These are phyloP conservation scores for Candida frijolesensis DNA, from an alignment of 1,139 yeast species.

Conservation along the genomic window DNA sequence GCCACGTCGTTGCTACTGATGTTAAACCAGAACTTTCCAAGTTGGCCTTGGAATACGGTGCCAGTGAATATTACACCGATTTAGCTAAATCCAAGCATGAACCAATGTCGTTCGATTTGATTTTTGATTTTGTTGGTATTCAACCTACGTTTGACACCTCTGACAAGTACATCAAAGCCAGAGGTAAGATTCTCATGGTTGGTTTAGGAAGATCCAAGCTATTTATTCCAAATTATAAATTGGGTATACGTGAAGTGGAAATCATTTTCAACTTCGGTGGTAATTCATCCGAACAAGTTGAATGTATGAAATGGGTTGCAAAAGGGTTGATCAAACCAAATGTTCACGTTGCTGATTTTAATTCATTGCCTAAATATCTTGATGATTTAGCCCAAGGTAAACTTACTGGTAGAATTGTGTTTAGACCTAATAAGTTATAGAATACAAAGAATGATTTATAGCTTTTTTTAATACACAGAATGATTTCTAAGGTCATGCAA, in stretches of 20 bases:
- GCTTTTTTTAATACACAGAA: not conserved
- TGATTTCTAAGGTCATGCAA: not conserved
- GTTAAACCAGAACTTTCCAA: slow-evolving; percentile 31
- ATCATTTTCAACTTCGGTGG: slow-evolving; percentile 51
- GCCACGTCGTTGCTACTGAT: slow-evolving; percentile 44
- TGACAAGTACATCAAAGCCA: slow-evolving; percentile 33
- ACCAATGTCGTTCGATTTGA: slow-evolving; percentile 38
- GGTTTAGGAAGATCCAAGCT: slow-evolving; percentile 46
- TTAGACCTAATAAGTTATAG: slow-evolving; percentile 30
- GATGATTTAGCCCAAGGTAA: slow-evolving; percentile 40
- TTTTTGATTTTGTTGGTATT: slow-evolving; percentile 50
- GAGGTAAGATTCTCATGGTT: slow-evolving; percentile 46
- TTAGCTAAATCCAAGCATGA: slow-evolving; percentile 28
- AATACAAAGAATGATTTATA: not conserved
- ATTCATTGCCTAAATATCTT: slow-evolving; percentile 39
- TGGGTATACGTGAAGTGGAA: slow-evolving; percentile 45
- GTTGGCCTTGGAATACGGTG: slow-evolving; percentile 41
- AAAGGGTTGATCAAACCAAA: slow-evolving; percentile 45
- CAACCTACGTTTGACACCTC: slow-evolving; percentile 39
- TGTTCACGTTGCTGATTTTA: slow-evolving; percentile 32
- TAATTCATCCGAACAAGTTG: slow-evolving; percentile 44
- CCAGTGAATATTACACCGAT: slow-evolving; percentile 43
- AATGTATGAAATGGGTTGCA: slow-evolving; percentile 47
- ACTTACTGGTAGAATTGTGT: slow-evolving; percentile 47
- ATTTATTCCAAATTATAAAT: slow-evolving; percentile 32